Evolutionary conservation across 495 filamentous ascomycete species (phyloP), one percentile per base, ranked within the genome.

Genomic region (Astrothelium subdiscretum): DNA sequence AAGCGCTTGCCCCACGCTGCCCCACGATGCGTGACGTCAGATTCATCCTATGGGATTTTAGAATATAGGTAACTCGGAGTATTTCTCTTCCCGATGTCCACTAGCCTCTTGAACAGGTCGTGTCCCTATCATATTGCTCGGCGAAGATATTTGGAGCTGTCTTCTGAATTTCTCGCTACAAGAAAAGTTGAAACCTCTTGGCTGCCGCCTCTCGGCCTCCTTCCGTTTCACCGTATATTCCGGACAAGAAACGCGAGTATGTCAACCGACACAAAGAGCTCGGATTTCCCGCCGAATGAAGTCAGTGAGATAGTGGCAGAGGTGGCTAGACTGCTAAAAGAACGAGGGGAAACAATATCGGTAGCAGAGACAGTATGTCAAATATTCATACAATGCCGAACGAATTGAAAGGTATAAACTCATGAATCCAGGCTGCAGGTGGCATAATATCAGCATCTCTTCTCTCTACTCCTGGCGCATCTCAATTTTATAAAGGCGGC

Each of bases 401-500:
- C 22, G 15, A 1, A 1, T 8, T 54, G 12, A 8, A 29, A 54
- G 29, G 22, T 20, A 27, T 27, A 26, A 29, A 38, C 15, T 6
- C 81, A 73, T 40, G 75, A 66, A 58, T 31, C 22, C 51, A 84
- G 81, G 82, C 82, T 5, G 80, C 82, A 13, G 83, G 83, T n/a
- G 83, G 83, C 15, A 74, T 86, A 52, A 81, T 84, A 59, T 83
- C 80, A 42, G 76, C 79, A 27, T 76, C 75, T 58, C 71, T 86
- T 18, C 79, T 85, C 35, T 78, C 77, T 51, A 74, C 71, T 13
- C 81, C 82, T 0, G 83, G 83, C 44, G 82, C 83, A 42, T 81
- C 77, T 6, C 67, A 68, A 1, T 76, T 81, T 64, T 86, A 83
- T 73, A 79, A 79, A 68, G 83, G 83, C 42, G 83, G 83, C 26